Conservation (phyloP, 1,139 yeast species). For the Pichia sp. region DNA sequence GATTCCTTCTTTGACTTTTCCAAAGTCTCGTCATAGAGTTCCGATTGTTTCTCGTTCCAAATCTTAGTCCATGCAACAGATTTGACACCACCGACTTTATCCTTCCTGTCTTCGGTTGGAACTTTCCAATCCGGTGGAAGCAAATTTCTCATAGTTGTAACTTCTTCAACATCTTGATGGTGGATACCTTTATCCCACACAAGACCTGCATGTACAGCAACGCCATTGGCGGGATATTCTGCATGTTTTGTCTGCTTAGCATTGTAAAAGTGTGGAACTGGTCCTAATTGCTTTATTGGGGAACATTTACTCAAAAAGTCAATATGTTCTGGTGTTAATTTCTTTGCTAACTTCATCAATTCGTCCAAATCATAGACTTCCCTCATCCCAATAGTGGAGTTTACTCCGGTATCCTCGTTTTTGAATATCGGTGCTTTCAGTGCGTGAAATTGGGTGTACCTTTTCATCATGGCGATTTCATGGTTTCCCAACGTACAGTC, state of each 20-base stretch:
- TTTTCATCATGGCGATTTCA: conserved; percentile 57
- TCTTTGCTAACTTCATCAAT: conserved; percentile 54
- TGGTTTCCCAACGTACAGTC: conserved; percentile 87
- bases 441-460: conserved; percentile 55
- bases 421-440: conserved; percentile 27
- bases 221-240: conserved; percentile 35
- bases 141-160: conserved; percentile 55
- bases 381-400: conserved; percentile 7
- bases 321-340: conserved; percentile 53
- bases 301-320: conserved; percentile 54
- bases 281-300: conserved; percentile 55
- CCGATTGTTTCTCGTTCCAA: conserved; percentile 46
- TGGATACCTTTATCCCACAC: conserved; percentile 50
- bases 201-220: conserved; percentile 77
- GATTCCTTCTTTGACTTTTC: conserved; percentile 5
- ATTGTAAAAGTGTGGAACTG: conserved; percentile 37
- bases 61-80: conserved; percentile 52
- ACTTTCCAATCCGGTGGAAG: conserved; percentile 49
- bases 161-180: conserved; percentile 56
- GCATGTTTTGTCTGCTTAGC: conserved; percentile 18
- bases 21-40: conserved; percentile 11
- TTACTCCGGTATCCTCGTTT: conserved; percentile 12
- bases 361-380: conserved; percentile 39
- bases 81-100: conserved; percentile 54
- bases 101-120: conserved; percentile 45